Conservation (phyloP, 805 yeast genomes). For the Debaryomyces prosopidis region DNA sequence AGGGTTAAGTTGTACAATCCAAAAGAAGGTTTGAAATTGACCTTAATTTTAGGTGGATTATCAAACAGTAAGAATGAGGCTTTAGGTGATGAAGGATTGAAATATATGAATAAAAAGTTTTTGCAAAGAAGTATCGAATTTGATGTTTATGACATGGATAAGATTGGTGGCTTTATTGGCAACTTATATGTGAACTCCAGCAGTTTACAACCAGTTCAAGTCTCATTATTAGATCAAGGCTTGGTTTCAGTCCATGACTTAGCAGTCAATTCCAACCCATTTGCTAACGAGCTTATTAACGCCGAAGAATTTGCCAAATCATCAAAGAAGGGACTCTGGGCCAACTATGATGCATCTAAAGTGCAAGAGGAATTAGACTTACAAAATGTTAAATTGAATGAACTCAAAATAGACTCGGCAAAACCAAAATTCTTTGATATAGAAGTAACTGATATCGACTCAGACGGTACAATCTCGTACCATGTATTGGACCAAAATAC, state of each 20-base stretch:
- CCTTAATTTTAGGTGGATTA: conserved; percentile 76
- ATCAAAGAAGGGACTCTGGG: conserved; percentile 67
- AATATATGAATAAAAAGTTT: conserved; percentile 51
- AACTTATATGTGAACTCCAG: conserved; percentile 55
- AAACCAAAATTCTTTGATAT: conserved; percentile 52
- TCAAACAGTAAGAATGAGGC: conserved; percentile 40
- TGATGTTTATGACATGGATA: conserved; percentile 69
- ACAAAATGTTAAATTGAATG: conserved; percentile 16
- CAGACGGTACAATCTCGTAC: conserved; percentile 45
- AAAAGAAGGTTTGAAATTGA: conserved; percentile 67
- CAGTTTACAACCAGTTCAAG: conserved; percentile 54
- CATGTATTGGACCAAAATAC: conserved; percentile 43
- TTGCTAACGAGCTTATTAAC: conserved; percentile 50
- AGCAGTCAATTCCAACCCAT: conserved; percentile 60
- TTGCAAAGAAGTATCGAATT: conserved; percentile 75
- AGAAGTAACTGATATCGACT: conserved; percentile 51
- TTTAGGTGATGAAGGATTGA: conserved; percentile 50
- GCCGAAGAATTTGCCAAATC: conserved; percentile 65
- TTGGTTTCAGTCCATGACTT: conserved; percentile 63
- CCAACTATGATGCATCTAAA: conserved; percentile 47
- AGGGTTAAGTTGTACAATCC: conserved; percentile 69
- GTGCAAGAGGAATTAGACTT: conserved; percentile 28
- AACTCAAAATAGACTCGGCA: conserved; percentile 20
- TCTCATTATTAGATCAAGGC: conserved; percentile 59
- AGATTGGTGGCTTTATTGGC: conserved; percentile 80